These are phyloP conservation scores for Lentinula aciculospora DNA, from an alignment of 768 basidiomycete genomes.

Conservation along the genomic window DNA sequence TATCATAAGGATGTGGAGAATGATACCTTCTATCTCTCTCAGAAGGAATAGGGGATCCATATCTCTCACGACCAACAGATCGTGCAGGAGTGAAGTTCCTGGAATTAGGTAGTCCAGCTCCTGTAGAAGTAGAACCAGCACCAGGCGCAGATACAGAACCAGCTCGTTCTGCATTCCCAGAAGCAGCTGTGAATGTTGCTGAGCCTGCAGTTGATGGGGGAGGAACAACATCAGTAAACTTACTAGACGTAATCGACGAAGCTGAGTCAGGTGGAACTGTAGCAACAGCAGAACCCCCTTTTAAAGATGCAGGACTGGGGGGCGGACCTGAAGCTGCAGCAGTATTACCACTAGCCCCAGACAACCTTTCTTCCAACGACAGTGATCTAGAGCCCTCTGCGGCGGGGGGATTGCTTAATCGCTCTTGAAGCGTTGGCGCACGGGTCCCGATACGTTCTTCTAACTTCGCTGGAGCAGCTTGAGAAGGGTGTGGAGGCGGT, in stretches of 20 bases:
- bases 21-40: background rate
- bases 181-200: background rate
- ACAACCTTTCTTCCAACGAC: conserved; percentile 4
- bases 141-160: background rate
- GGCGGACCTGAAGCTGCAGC: background rate
- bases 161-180: background rate
- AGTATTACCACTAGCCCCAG: background rate
- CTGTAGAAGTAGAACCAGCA: background rate
- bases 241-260: background rate
- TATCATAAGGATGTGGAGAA: background rate
- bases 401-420: background rate
- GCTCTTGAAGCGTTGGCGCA: conserved; percentile 5
- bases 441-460: background rate
- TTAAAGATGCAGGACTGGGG: background rate
- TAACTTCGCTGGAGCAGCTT: background rate
- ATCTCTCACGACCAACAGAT: background rate
- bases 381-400: background rate
- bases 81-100: background rate
- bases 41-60: background rate
- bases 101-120: background rate
- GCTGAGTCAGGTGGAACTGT: background rate
- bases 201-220: background rate
- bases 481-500: background rate
- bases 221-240: background rate
- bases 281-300: background rate